These are phyloP conservation scores for Cadophora gregata DNA, from an alignment of 2,329 filamentous ascomycete genomes.

Conservation along the genomic window DNA sequence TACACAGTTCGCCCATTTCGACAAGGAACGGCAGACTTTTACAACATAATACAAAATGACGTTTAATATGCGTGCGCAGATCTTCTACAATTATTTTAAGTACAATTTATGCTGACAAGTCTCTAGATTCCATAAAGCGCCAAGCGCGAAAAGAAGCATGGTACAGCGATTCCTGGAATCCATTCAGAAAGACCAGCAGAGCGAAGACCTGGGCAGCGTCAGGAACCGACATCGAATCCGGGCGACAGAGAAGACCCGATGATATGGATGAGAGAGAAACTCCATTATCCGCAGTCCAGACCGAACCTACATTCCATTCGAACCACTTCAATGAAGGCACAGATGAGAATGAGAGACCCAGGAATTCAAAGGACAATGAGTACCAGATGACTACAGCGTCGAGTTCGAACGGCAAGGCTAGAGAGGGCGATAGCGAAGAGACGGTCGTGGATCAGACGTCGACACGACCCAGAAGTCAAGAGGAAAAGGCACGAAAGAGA, in stretches of 20 bases:
- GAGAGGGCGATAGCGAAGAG: constrained; percentile 31
- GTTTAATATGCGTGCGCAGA: constrained; percentile 8
- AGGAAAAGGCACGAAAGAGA: constrained; percentile 34
- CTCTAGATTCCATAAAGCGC: constrained; percentile 39
- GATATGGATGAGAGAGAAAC: constrained; percentile 17
- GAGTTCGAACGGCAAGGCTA: constrained; percentile 23
- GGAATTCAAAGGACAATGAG: constrained; percentile 28
- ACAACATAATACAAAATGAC: constrained; percentile 1
- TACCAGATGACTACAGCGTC: constrained; percentile 28
- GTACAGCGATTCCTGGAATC: constrained; percentile 42
- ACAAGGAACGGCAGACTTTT: not conserved
- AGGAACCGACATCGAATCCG: constrained; percentile 29
- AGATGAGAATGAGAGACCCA: not conserved
- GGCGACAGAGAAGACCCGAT: not conserved
- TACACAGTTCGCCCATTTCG: constrained; percentile 5
- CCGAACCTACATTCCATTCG: constrained; percentile 34
- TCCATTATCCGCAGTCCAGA: constrained; percentile 29
- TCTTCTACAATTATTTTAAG: not conserved
- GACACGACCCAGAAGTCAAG: constrained; percentile 28
- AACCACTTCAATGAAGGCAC: constrained; percentile 10
- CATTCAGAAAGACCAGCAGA: constrained; percentile 38
- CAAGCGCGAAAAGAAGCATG: constrained; percentile 43
- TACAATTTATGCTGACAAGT: constrained; percentile 31
- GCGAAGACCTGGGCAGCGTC: constrained; percentile 32
- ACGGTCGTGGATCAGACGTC: constrained; percentile 20